Evolutionary conservation across 345 rosid species (phyloP).

Genomic region (Arabidopsis thaliana): TAIR10.1 NC_003071.7:9106001-9106500

Average conservation of each 20-base stretch:
- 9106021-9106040: constrained; percentile 76
- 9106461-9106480: too few relatives aligned
- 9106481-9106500: neutral
- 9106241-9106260: neutral
- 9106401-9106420: constrained; percentile 78
- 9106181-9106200: constrained; percentile 91
- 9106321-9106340: constrained; percentile 84
- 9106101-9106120: constrained; percentile 93
- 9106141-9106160: constrained; percentile 91
- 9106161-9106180: constrained; percentile 96
- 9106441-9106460: neutral
- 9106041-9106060: constrained; percentile 74
- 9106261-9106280: neutral
- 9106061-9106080: constrained; percentile 89
- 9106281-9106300: neutral
- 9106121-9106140: constrained; percentile 88
- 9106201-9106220: constrained; percentile 79
- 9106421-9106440: constrained; percentile 79
- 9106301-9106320: constrained; percentile 63
- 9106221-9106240: constrained; percentile 58
- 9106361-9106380: constrained; percentile 79
- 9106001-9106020: constrained; percentile 79
- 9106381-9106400: constrained; percentile 82
- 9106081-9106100: constrained; percentile 78
- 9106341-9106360: constrained; percentile 93